Evolutionary conservation across 495 filamentous ascomycete genomes (phyloP).

Genomic region (Tetracladium setigerum): DNA sequence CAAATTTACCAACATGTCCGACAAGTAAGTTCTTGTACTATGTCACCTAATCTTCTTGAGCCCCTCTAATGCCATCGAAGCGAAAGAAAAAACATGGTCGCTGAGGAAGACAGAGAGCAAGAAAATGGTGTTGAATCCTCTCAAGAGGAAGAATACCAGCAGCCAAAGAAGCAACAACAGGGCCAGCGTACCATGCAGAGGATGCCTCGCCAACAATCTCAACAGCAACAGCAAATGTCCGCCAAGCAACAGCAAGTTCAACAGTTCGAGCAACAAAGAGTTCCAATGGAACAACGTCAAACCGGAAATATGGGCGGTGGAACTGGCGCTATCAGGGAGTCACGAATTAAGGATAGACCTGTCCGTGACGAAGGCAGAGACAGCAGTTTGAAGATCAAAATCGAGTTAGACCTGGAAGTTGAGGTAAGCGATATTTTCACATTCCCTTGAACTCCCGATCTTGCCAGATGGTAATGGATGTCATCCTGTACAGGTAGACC

Average conservation of each 20-base stretch:
- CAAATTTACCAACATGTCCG: slow-evolving; percentile 14
- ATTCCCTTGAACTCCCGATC: too few relatives aligned
- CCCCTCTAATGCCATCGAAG: not conserved
- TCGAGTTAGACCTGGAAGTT: slow-evolving; percentile 24
- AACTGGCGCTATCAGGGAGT: slow-evolving; percentile 20
- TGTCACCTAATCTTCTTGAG: not conserved
- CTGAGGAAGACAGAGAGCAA: slow-evolving; percentile 7
- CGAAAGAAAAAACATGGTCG: slow-evolving; percentile 11
- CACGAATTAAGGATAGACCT: slow-evolving; percentile 22
- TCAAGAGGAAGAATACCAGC: not conserved
- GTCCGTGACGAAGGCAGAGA: slow-evolving; percentile 12
- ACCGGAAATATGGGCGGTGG: slow-evolving; percentile 18
- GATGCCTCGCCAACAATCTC: slow-evolving; percentile 3
- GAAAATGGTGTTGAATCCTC: slow-evolving; percentile 24
- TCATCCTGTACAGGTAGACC: not conserved
- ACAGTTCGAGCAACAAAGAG: slow-evolving; percentile 6
- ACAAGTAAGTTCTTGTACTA: not conserved
- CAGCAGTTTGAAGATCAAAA: slow-evolving; percentile 23
- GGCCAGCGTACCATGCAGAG: slow-evolving; percentile 21
- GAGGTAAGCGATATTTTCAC: slow-evolving; percentile 17
- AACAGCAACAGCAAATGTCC: slow-evolving; percentile 4
- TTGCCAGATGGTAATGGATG: too few relatives aligned
- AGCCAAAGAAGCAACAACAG: not conserved
- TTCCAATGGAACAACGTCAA: slow-evolving; percentile 8
- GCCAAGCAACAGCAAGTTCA: not conserved